Evolutionary conservation across 768 basidiomycete species (phyloP).

Genomic region (Mycena pura): DNA sequence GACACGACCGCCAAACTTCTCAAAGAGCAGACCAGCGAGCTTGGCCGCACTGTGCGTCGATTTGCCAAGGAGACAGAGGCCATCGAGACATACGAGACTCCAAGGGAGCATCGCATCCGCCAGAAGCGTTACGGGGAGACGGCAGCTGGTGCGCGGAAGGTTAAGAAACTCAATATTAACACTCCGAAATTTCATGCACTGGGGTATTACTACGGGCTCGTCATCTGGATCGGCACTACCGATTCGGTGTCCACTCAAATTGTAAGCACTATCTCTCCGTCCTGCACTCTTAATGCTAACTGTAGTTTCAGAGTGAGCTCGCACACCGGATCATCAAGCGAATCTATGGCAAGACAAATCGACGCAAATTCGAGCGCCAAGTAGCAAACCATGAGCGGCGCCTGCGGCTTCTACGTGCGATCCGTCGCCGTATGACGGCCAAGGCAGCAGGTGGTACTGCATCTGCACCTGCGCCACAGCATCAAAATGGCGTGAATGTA

Average conservation of each 20-base stretch:
- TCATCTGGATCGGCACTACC: conserved; percentile 29
- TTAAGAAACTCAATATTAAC: conserved; percentile 29
- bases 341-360: conserved; percentile 38
- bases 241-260: conserved; percentile 37
- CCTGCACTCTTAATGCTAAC: neutral
- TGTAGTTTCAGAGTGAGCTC: conserved; percentile 39
- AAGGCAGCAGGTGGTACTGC: neutral
- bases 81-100: too few species aligned
- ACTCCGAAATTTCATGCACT: conserved; percentile 42
- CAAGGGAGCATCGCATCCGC: too few species aligned
- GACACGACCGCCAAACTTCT: too few species aligned
- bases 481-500: neutral
- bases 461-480: neutral
- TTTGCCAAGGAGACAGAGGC: too few species aligned
- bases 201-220: conserved; percentile 32
- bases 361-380: conserved; percentile 28
- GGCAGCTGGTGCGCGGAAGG: too few species aligned
- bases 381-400: conserved; percentile 30
- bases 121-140: too few species aligned
- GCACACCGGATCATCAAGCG: conserved; percentile 41
- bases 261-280: conserved; percentile 10
- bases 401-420: conserved; percentile 18
- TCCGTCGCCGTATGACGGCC: neutral
- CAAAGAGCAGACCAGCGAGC: too few species aligned
- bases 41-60: too few species aligned